Evolutionary conservation across 805 yeast genomes (phyloP).

Genomic region (Suhomyces faveliae): DNA sequence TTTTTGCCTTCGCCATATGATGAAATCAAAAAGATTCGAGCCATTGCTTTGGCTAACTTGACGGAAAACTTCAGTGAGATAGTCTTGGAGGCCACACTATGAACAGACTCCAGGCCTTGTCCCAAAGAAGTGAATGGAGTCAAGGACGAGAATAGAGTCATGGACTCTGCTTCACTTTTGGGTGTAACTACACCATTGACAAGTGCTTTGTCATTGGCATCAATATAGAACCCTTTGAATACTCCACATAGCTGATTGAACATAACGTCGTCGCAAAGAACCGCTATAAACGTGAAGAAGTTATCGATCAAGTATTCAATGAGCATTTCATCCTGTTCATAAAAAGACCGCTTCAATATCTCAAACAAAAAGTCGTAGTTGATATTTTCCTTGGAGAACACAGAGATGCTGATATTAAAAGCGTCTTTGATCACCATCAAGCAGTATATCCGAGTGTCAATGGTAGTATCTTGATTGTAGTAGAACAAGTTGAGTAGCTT

Average conservation of each 20-base stretch:
- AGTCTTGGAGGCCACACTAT: not conserved
- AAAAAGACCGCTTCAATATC: constrained; percentile 27
- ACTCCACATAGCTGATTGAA: constrained; percentile 17
- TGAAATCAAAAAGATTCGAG: constrained; percentile 24
- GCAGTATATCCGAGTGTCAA: constrained; percentile 28
- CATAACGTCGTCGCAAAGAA: constrained; percentile 13
- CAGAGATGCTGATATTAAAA: constrained; percentile 31
- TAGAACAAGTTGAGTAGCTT: constrained; percentile 47
- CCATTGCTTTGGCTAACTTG: constrained; percentile 24
- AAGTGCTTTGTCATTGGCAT: not conserved
- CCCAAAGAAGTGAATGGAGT: constrained; percentile 19
- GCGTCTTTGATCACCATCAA: constrained; percentile 37
- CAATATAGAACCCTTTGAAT: constrained; percentile 8
- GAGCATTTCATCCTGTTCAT: constrained; percentile 32
- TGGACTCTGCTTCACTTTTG: not conserved
- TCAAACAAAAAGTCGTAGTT: constrained; percentile 33
- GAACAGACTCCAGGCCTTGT: not conserved
- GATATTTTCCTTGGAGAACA: constrained; percentile 27
- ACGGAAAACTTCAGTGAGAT: constrained; percentile 13
- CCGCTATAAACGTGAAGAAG: constrained; percentile 24
- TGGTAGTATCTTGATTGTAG: constrained; percentile 18
- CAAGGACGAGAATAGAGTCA: constrained; percentile 23
- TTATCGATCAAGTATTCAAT: constrained; percentile 27
- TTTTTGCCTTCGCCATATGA: constrained; percentile 22
- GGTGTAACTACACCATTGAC: not conserved